phyloP scores from a whole-genome alignment of 2,329 filamentous ascomycete species.

The Cladosporium velox region DNA sequence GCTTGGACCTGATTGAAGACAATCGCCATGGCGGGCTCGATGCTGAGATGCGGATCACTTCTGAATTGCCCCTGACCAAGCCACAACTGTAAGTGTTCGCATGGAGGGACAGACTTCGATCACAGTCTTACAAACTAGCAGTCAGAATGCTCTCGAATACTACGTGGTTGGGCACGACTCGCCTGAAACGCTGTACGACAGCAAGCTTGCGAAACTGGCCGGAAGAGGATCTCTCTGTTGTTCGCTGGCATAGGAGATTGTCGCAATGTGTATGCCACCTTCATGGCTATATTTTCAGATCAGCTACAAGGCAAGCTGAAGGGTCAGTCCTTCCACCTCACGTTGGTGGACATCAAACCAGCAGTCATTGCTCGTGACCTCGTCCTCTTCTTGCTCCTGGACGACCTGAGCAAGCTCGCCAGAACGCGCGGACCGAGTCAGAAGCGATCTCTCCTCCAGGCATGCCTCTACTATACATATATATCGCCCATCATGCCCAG shows the following conservation, averaged over 20 bases:
- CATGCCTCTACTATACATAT: slow-evolving; percentile 8
- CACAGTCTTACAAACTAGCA: background rate
- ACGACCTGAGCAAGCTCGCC: background rate
- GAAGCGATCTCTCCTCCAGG: background rate
- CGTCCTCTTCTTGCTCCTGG: background rate
- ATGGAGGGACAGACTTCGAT: background rate
- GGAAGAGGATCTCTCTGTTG: slow-evolving; percentile 17
- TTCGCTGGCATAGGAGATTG: slow-evolving; percentile 20
- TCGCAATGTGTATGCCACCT: slow-evolving; percentile 8
- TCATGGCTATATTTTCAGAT: background rate
- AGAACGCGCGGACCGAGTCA: background rate
- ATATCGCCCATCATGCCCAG: background rate
- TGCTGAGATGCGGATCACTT: slow-evolving; percentile 18
- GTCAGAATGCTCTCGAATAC: slow-evolving; percentile 19
- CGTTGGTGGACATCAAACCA: slow-evolving; percentile 2
- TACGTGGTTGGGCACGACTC: slow-evolving; percentile 23
- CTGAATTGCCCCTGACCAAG: slow-evolving; percentile 22
- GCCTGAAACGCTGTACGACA: slow-evolving; percentile 21
- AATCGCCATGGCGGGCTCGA: slow-evolving; percentile 1
- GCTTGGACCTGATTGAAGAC: background rate
- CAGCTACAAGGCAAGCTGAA: background rate
- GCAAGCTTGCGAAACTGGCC: background rate
- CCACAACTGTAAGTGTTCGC: slow-evolving; percentile 20
- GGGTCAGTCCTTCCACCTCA: background rate
- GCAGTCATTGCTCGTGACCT: background rate